Percentiles rank a stretch among this genome's conserved stretches.
These are phyloP conservation scores for Pulveroboletus frians DNA, from an alignment of 768 basidiomycete species.

Conservation along the genomic window DNA sequence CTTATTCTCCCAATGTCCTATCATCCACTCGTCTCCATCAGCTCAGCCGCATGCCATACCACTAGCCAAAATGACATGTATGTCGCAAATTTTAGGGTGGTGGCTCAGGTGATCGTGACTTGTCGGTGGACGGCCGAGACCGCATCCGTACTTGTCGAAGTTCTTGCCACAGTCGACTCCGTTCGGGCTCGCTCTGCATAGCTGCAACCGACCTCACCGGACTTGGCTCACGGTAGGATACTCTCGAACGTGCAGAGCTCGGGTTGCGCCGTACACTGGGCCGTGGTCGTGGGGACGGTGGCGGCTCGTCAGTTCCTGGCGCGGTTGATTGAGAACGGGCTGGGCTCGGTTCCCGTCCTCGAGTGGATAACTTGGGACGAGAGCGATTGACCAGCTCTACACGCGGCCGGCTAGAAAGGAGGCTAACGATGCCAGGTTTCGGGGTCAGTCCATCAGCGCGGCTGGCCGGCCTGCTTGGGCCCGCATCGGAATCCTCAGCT, in stretches of 20 bases:
- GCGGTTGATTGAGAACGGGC: constrained; percentile 26
- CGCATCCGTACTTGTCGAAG: constrained; percentile 46
- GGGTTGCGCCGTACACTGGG: constrained; percentile 34
- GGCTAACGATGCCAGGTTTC: constrained; percentile 35
- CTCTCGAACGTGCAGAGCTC: constrained; percentile 35
- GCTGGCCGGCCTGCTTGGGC: constrained; percentile 22
- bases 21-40: constrained; percentile 7
- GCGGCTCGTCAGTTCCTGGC: constrained; percentile 19
- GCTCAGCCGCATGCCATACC: constrained; percentile 11
- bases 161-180: constrained; percentile 53
- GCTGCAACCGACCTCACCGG: constrained; percentile 25
- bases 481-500: constrained; percentile 29
- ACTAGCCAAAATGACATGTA: constrained; percentile 9
- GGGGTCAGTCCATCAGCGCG: constrained; percentile 25
- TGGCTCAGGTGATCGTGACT: constrained; percentile 36
- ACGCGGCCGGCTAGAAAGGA: constrained; percentile 33
- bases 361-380: constrained; percentile 23
- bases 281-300: constrained; percentile 30
- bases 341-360: constrained; percentile 31
- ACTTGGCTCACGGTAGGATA: constrained; percentile 27
- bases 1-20: constrained; percentile 7
- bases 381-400: constrained; percentile 23
- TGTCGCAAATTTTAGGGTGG: constrained; percentile 29
- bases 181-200: constrained; percentile 34
- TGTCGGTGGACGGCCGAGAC: constrained; percentile 42